Percentiles rank a stretch among this genome's conserved stretches.
These are phyloP conservation scores for Mucor sp. DNA, from an alignment of 371 early-diverging fungal genomes.

Conservation along the genomic window DNA sequence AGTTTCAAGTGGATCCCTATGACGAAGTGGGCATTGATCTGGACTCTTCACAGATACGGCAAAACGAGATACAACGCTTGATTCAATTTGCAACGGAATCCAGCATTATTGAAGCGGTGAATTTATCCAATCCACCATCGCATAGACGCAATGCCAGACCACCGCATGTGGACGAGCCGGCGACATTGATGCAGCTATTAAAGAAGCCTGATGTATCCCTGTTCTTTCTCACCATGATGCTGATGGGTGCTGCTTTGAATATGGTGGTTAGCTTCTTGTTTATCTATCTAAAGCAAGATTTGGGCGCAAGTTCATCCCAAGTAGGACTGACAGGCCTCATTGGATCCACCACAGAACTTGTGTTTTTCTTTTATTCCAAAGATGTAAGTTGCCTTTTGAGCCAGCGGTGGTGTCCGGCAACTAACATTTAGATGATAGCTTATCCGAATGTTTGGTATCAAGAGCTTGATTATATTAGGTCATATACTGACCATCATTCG, in stretches of 20 bases:
- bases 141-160: conserved; percentile 28
- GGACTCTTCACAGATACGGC: conserved; percentile 34
- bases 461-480: conserved; percentile 48
- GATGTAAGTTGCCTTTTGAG: conserved; percentile 37
- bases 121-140: conserved; percentile 48
- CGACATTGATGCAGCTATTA: conserved; percentile 43
- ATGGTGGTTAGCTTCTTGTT: conserved; percentile 55
- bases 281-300: conserved; percentile 49
- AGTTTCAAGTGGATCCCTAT: conserved; percentile 37
- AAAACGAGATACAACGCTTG: conserved; percentile 52
- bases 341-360: conserved; percentile 48
- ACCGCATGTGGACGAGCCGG: conserved; percentile 21
- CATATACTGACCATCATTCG: conserved; percentile 52
- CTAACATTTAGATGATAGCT: conserved; percentile 20
- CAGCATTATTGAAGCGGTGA: conserved; percentile 57
- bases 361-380: conserved; percentile 54
- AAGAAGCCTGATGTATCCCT: conserved; percentile 39
- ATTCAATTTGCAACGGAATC: conserved; percentile 58
- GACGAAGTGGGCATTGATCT: conserved; percentile 34
- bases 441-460: conserved; percentile 51
- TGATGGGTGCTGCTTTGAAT: conserved; percentile 56
- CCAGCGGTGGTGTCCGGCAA: neutral
- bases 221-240: conserved; percentile 55
- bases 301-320: conserved; percentile 49
- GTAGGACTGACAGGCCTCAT: conserved; percentile 53